A percentile compares a stretch with the other conserved stretches of the same genome.
phyloP scores from a whole-genome alignment of 2,329 filamentous ascomycete genomes.

The Fusarium duplospermum region DNA sequence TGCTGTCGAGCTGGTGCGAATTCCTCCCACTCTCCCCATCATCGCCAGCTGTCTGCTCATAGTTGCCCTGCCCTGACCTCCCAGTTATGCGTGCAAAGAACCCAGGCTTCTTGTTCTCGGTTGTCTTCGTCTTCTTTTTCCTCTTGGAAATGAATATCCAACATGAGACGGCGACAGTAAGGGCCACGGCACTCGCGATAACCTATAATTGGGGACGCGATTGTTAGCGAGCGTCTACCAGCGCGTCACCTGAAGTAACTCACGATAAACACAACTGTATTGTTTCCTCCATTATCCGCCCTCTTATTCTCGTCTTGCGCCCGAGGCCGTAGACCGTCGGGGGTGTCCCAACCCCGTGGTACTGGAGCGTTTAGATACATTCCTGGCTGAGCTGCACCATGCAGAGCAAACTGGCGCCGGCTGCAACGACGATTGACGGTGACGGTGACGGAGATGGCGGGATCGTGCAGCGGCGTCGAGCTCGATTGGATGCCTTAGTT shows the following conservation, averaged over 20 bases:
- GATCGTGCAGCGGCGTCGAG: conserved; percentile 5
- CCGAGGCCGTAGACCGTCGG: conserved; percentile 15
- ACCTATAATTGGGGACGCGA: conserved; percentile 23
- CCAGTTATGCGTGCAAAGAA: conserved; percentile 36
- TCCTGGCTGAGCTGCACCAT: conserved; percentile 30
- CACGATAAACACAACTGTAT: conserved; percentile 40
- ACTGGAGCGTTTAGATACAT: conserved; percentile 40
- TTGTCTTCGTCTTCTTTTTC: conserved; percentile 18
- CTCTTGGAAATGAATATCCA: conserved; percentile 36
- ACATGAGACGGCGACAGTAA: conserved; percentile 22
- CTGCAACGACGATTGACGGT: conserved; percentile 8
- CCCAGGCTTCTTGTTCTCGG: conserved; percentile 29
- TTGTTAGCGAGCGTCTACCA: conserved; percentile 5
- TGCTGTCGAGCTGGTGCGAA: conserved; percentile 43
- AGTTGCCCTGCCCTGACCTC: conserved; percentile 33
- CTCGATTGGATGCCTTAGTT: conserved; percentile 17
- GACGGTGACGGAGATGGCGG: conserved; percentile 1
- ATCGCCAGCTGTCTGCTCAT: conserved; percentile 48
- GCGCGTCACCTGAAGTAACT: conserved; percentile 14
- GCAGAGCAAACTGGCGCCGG: conserved; percentile 13
- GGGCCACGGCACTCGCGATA: conserved; percentile 27
- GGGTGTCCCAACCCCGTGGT: conserved; percentile 35
- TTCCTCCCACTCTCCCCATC: conserved; percentile 40
- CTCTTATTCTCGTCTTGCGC: conserved; percentile 3
- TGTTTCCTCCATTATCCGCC: conserved; percentile 8